Percentiles rank a stretch among this genome's conserved stretches.
Conservation (phyloP, 164 flowering plant species). For the Protea cynaroides region DNA sequence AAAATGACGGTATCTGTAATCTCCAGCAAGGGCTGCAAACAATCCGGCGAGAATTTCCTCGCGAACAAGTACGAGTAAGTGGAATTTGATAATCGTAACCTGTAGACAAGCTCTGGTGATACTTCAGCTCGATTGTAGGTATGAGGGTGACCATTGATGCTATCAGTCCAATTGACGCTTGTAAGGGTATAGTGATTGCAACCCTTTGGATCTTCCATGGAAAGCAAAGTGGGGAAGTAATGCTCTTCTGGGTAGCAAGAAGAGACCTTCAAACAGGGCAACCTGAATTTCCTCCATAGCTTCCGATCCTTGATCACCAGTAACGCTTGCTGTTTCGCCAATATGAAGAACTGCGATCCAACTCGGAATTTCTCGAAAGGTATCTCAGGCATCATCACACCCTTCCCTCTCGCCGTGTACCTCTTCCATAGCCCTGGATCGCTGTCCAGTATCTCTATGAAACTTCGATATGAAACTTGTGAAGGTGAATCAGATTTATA, state of each 20-base stretch:
- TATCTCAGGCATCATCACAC: conserved; percentile 77
- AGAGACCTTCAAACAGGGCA: conserved; percentile 55
- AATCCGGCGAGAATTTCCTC: conserved; percentile 74
- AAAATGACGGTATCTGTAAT: conserved; percentile 61
- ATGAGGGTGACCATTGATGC: conserved; percentile 70
- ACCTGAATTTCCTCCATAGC: conserved; percentile 72
- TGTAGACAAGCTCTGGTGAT: conserved; percentile 43
- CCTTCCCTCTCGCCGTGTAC: conserved; percentile 53
- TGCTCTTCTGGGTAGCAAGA: conserved; percentile 95
- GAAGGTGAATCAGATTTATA: conserved; percentile 11
- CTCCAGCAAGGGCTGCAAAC: conserved; percentile 56
- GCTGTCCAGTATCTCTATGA: conserved; percentile 59
- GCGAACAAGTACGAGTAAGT: conserved; percentile 66
- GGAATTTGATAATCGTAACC: conserved; percentile 55
- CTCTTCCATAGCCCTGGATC: conserved; percentile 31
- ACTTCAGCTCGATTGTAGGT: conserved; percentile 54
- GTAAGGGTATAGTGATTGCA: conserved; percentile 62
- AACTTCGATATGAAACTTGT: conserved; percentile 32
- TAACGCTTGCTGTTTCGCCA: conserved; percentile 54
- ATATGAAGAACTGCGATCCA: conserved; percentile 79
- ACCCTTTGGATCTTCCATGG: conserved; percentile 70
- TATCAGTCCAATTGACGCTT: conserved; percentile 84
- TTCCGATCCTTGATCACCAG: conserved; percentile 50
- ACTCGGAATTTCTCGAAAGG: conserved; percentile 58
- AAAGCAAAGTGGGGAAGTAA: conserved; percentile 78